Base-by-base conservation (phyloP, 1,139 yeast genomes). In the Suhomyces bribrorum region DNA sequence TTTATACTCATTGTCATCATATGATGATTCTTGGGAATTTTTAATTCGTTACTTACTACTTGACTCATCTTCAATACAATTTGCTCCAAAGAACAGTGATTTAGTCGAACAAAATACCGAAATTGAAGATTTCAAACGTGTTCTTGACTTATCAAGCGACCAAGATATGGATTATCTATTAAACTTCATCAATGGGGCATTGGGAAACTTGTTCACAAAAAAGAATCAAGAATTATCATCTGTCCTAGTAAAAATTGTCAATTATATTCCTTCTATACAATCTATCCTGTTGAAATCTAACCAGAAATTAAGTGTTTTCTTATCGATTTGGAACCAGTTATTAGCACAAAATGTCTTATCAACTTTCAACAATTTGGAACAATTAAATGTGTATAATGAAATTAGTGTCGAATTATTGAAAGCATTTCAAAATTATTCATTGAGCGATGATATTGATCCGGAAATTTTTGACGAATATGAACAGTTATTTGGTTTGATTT, bases 1-100 rank as follows among this genome's bases (percentile, higher is more conserved):
- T 6, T 38, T 64, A 12, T 59, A 54, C 32, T 50, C 39, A 14
- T 41, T 52, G n/a, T 47, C 59, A 2, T 30, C 46, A 7, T 58
- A 58, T 40, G 43, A 47, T 4, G 44, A 50, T 16, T 43, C 61
- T 3, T 63, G 73, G 65, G 72, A 67, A 37, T 51, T 61, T 23
- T 50, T 76, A 18, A 40, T 75, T 1, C 54, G 63, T 2, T 77
- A 69, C 45, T 50, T 70, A 6, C 48, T 69, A 20, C 59, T 65
- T 34, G 85, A 79, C 50, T 42, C 66, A 3, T 66, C 77, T 0
- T 59, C 75, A 1, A 43, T 63, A 5, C 34, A 36, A 5, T 57
- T 64, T 37, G 39, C 37, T 7, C 37, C 49, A 2, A 43, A 37
- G 9, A 47, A 46, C 7, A 50, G 34, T n/a, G 44, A 37, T 3